phyloP scores from a whole-genome alignment of 192 early-diverging fungal genomes.

The Mortierella hygrophila region DNA sequence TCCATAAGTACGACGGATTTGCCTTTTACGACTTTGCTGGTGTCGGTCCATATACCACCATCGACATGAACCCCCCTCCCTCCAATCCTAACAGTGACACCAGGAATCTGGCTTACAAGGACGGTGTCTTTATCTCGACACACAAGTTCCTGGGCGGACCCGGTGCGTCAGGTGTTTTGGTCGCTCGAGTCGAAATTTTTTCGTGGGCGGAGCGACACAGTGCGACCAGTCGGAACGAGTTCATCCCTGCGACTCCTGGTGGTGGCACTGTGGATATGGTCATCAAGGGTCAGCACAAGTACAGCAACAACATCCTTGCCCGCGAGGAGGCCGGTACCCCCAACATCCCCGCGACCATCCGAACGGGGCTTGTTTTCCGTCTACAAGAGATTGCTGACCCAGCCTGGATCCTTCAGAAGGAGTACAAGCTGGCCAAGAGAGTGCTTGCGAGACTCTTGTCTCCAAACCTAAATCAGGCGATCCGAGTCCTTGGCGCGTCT shows the following conservation, averaged over 20 bases:
- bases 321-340: slow-evolving; percentile 64
- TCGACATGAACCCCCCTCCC: slow-evolving; percentile 44
- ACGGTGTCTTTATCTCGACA: slow-evolving; percentile 57
- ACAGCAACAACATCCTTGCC: slow-evolving; percentile 25
- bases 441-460: slow-evolving; percentile 16
- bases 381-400: slow-evolving; percentile 51
- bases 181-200: slow-evolving; percentile 44
- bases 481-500: slow-evolving; percentile 28
- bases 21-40: slow-evolving; percentile 59
- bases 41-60: slow-evolving; percentile 51
- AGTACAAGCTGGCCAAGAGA: slow-evolving; percentile 30
- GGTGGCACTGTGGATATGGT: slow-evolving; percentile 61
- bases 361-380: slow-evolving; percentile 56
- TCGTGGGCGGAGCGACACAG: slow-evolving; percentile 8
- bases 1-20: slow-evolving; percentile 54
- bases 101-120: slow-evolving; percentile 48
- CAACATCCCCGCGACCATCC: slow-evolving; percentile 57
- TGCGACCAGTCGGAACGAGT: slow-evolving; percentile 13
- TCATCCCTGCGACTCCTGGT: slow-evolving; percentile 49
- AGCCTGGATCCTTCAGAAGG: slow-evolving; percentile 22
- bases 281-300: slow-evolving; percentile 36
- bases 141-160: slow-evolving; percentile 65
- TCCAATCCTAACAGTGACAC: neutral
- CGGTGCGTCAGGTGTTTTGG: slow-evolving; percentile 55
- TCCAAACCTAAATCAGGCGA: neutral